Conservation (phyloP, 1,284 basidiomycete species). For the Rhodotorula sp. region DNA sequence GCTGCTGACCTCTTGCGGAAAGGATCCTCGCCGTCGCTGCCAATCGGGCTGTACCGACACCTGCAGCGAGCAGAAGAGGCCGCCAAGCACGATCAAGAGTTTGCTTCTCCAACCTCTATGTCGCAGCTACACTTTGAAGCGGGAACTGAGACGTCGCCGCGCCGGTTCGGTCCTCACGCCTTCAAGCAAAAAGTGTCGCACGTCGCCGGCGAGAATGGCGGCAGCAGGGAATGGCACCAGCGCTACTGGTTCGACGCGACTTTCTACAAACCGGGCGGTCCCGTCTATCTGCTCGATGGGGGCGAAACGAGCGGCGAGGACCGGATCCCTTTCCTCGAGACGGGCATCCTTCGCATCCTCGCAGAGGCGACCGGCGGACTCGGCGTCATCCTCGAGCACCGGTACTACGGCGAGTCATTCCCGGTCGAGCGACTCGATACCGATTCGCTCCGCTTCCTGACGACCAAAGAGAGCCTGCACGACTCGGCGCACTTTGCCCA, state of each 20-base stretch:
- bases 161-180: conserved; percentile 1
- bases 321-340: conserved; percentile 46
- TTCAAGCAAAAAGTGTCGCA: conserved; percentile 42
- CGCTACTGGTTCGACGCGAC: conserved; percentile 78
- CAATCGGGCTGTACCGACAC: no score
- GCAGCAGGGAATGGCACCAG: conserved; percentile 35
- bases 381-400: conserved; percentile 81
- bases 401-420: conserved; percentile 79
- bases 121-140: no score
- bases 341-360: conserved; percentile 79
- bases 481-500: conserved; percentile 90
- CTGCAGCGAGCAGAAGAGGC: no score
- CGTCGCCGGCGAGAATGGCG: background rate
- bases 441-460: conserved; percentile 68
- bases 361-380: conserved; percentile 75
- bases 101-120: no score
- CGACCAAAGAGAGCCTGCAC: conserved; percentile 83
- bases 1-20: no score
- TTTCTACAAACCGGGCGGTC: conserved; percentile 68
- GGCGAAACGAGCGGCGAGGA: conserved; percentile 47
- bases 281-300: conserved; percentile 49
- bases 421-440: conserved; percentile 68
- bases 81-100: no score
- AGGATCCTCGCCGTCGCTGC: no score
- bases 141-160: no score